A percentile compares a stretch with the other conserved stretches of the same genome.
Conservation (phyloP, 768 basidiomycete genomes). For the Pholiota molesta region DNA sequence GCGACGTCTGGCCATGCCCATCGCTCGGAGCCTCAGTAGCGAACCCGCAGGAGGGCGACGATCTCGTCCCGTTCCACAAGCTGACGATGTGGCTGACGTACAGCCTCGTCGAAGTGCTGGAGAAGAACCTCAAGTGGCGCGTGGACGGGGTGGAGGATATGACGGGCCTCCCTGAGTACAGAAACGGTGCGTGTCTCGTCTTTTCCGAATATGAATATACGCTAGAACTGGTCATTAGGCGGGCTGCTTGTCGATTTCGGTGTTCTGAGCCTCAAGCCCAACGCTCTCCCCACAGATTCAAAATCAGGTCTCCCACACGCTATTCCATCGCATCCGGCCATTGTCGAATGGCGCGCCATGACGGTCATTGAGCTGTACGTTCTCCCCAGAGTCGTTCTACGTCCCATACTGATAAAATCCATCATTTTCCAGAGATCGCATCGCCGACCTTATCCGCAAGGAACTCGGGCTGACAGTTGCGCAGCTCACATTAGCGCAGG, state of each 20-base stretch:
- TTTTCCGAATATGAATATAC: no score
- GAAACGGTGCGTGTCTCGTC: constrained; percentile 63
- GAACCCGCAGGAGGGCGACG: constrained; percentile 53
- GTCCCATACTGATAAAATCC: background rate
- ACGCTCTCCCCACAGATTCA: constrained; percentile 52
- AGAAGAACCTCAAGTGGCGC: constrained; percentile 76
- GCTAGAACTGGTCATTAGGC: constrained; percentile 43
- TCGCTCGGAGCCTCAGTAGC: constrained; percentile 29
- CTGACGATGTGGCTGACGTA: constrained; percentile 94
- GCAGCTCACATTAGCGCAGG: constrained; percentile 78
- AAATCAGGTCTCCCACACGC: constrained; percentile 62
- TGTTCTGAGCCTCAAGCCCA: constrained; percentile 69
- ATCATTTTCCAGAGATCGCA: constrained; percentile 63
- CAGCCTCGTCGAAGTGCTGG: constrained; percentile 82
- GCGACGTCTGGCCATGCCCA: constrained; percentile 93
- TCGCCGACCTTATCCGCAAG: constrained; percentile 68
- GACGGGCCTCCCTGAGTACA: constrained; percentile 94
- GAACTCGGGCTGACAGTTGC: constrained; percentile 52
- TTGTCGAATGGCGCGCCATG: constrained; percentile 96
- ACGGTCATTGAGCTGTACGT: constrained; percentile 92
- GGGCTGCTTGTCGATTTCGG: constrained; percentile 88
- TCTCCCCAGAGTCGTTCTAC: background rate
- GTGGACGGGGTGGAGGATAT: constrained; percentile 83
- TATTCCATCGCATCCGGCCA: constrained; percentile 80
- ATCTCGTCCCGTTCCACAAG: constrained; percentile 94